Base-by-base conservation (phyloP, 352 stramenopile genomes). In the Aphanomyces invadans region DNA sequence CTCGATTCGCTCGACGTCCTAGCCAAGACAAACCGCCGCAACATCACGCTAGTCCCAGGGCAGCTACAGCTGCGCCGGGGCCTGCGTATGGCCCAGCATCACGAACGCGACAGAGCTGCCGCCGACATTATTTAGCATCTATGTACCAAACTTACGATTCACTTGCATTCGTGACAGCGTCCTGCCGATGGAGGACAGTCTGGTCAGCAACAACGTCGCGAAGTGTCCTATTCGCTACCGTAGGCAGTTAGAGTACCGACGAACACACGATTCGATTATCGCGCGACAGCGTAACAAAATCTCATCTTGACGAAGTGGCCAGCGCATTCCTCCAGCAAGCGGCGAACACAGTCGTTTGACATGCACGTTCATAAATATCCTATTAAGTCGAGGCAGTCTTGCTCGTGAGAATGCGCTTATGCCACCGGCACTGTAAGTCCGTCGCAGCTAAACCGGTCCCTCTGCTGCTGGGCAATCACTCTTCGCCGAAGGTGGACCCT, bases 21-120 rank as follows among this genome's bases (percentile, higher is more conserved):
- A 26, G 25, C 49, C 5, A 57, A 57, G 19, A 39, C 17, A 4
- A 57, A 57, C 29, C 49, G 49, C 29, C 49, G 49, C 49, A 57
- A 57, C 2, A 57, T 57, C 29, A n/a, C 1, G 11, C 49, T 57
- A n/a, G 49, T 57, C 11, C 49, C 49, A 32, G 49, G 25, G 29
- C 29, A 32, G 12, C 19, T 57, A 4, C 49, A 57, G 32, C 49
- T 57, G 12, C 49, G 49, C 7, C 15, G 49, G 12, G 49, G 36
- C 21, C 12, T 32, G 49, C 49, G 44, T 9, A n/a, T 26, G 12
- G 44, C 44, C 12, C 44, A 52, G 9, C 21, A n/a, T 5, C 12
- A 45, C n/a, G 38, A 52, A n/a, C 9, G 23, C 44, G 12, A 26
- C 44, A 25, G 23, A 4, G 10, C 44, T 4, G 19, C 12, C 9